Conservation (phyloP, 768 basidiomycete genomes). For the Pisolithus microcarpus region DNA sequence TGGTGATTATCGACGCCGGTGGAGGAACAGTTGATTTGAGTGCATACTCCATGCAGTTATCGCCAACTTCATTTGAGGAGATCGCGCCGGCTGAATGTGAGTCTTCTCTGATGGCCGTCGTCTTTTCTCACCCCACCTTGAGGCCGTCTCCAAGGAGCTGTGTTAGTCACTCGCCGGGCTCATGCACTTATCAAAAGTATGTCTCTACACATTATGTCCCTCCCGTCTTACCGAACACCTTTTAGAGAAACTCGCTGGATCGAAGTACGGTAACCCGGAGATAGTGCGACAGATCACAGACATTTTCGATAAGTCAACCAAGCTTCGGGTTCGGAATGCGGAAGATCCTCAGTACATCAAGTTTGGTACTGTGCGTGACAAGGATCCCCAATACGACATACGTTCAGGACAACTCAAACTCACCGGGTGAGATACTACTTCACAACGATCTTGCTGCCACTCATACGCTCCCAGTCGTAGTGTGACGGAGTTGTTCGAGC, state of each 20-base stretch:
- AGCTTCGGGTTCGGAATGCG: conserved; percentile 37
- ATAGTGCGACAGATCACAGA: conserved; percentile 32
- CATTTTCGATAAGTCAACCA: conserved; percentile 33
- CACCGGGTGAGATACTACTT: conserved; percentile 23
- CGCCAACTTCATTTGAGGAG: conserved; percentile 34
- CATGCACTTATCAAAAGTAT: conserved; percentile 23
- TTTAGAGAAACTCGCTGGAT: conserved; percentile 25
- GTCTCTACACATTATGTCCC: not conserved
- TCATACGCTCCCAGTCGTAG: conserved; percentile 21
- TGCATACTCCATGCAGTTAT: conserved; percentile 33
- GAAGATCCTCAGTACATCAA: conserved; percentile 34
- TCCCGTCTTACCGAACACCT: not conserved
- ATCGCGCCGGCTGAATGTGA: conserved; percentile 30
- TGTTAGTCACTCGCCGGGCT: conserved; percentile 32
- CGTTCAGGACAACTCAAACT: conserved; percentile 34
- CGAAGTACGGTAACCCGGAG: conserved; percentile 25
- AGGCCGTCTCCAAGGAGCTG: conserved; percentile 38
- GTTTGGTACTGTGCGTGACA: conserved; percentile 35
- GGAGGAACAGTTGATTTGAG: conserved; percentile 40
- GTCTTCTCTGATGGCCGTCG: not conserved
- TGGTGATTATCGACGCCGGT: conserved; percentile 48
- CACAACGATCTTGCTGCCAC: not conserved
- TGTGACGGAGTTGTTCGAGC: conserved; percentile 39
- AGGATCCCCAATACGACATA: conserved; percentile 33
- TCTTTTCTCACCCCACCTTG: not conserved